phyloP scores from a whole-genome alignment of 2,329 filamentous ascomycete species.

The Hymenoscyphus linearis region DNA sequence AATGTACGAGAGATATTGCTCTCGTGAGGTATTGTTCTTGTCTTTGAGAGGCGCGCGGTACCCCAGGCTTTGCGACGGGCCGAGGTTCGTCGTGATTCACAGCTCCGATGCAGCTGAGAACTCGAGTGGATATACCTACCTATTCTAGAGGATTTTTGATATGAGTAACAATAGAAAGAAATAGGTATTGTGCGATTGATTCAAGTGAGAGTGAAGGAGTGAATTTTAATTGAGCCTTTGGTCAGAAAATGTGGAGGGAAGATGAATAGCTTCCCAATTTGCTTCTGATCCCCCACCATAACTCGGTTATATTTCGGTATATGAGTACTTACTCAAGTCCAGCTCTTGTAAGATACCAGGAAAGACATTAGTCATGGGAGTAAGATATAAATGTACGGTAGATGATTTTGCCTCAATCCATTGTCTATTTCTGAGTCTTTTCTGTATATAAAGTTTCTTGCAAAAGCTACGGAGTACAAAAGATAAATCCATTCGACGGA shows the following conservation, averaged over 20 bases:
- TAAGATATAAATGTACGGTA: too few relatives aligned
- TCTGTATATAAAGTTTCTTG: not conserved
- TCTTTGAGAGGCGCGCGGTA: not conserved
- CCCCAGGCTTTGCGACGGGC: not conserved
- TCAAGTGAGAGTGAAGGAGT: not conserved
- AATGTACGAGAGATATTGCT: not conserved
- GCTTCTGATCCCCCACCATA: constrained; percentile 2
- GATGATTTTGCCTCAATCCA: not conserved
- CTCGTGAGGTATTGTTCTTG: not conserved
- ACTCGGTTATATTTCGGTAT: constrained; percentile 1
- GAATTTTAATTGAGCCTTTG: not conserved
- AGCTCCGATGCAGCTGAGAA: not conserved
- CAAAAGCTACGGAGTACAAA: not conserved
- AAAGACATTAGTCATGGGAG: not conserved
- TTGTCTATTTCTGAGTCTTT: not conserved
- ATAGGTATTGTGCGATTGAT: not conserved
- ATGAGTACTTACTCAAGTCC: not conserved
- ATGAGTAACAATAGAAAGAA: not conserved
- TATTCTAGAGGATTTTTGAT: not conserved
- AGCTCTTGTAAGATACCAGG: not conserved
- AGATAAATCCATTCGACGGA: not conserved
- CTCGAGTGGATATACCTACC: not conserved
- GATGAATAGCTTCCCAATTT: not conserved
- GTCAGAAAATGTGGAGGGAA: not conserved
- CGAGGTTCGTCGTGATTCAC: not conserved